A percentile compares a stretch with the other conserved stretches of the same genome.
Evolutionary conservation across 2,329 filamentous ascomycete genomes (phyloP).

Genomic region (Beauveria australis): DNA sequence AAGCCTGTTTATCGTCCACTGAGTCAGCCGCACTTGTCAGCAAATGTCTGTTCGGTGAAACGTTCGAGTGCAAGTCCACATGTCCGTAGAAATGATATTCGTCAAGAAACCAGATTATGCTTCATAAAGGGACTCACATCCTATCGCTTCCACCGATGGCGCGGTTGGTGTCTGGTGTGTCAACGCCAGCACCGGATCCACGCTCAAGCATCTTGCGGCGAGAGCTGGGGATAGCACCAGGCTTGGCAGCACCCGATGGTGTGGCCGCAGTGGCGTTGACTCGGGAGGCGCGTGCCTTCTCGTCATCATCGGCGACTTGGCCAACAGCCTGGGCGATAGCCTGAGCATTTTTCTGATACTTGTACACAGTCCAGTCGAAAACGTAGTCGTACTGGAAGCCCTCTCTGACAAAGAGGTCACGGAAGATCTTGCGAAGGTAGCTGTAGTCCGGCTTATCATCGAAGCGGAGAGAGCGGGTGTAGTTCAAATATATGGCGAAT

Average conservation of each 20-base stretch:
- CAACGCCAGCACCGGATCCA: slow-evolving; percentile 46
- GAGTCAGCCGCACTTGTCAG: slow-evolving; percentile 74
- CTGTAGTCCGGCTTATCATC: slow-evolving; percentile 99
- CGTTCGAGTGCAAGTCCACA: slow-evolving; percentile 64
- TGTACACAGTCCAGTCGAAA: slow-evolving; percentile 99
- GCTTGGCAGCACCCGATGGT: slow-evolving; percentile 57
- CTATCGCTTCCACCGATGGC: slow-evolving; percentile 75
- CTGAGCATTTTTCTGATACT: slow-evolving; percentile 99
- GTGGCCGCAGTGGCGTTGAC: slow-evolving; percentile 58
- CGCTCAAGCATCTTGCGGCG: slow-evolving; percentile 80
- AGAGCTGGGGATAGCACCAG: slow-evolving; percentile 65
- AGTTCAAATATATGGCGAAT: slow-evolving; percentile 99
- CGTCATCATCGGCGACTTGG: slow-evolving; percentile 58
- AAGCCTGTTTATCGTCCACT: slow-evolving; percentile 78
- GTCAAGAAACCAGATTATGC: slow-evolving; percentile 43
- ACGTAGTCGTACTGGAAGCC: slow-evolving; percentile 99
- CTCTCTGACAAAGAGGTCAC: slow-evolving; percentile 95
- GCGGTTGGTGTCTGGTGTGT: slow-evolving; percentile 65
- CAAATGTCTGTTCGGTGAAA: slow-evolving; percentile 66
- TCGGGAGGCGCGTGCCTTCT: slow-evolving; percentile 64
- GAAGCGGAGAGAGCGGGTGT: slow-evolving; percentile 95
- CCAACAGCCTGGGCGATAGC: slow-evolving; percentile 79
- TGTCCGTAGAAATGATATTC: slow-evolving; percentile 57
- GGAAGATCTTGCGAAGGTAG: slow-evolving; percentile 99
- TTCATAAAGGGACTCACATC: slow-evolving; percentile 78